phyloP scores from a whole-genome alignment of 1,139 yeast genomes.

The Diutina scorzettiae region DNA sequence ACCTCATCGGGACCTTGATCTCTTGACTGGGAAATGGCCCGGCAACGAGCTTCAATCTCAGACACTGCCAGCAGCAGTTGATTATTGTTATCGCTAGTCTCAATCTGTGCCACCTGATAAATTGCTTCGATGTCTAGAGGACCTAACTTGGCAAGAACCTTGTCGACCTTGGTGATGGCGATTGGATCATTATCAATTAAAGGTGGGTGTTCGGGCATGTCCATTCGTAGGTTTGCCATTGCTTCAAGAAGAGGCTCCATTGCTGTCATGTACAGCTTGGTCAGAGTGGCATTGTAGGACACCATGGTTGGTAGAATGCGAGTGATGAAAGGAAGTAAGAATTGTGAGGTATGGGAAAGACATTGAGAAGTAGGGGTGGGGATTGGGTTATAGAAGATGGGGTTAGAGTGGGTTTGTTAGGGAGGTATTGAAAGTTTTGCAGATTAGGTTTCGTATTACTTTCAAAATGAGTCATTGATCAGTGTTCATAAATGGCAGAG shows the following conservation, averaged over 20 bases:
- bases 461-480: too few relatives aligned
- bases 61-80: too few relatives aligned
- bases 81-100: too few relatives aligned
- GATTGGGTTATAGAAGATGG: too few relatives aligned
- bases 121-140: constrained; percentile 16
- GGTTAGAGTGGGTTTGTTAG: too few relatives aligned
- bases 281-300: constrained; percentile 22
- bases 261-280: constrained; percentile 68
- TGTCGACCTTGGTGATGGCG: constrained; percentile 18
- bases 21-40: constrained; percentile 11
- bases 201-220: constrained; percentile 18
- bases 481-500: too few relatives aligned
- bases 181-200: constrained; percentile 22
- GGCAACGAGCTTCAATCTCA: constrained; percentile 6
- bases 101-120: too few relatives aligned
- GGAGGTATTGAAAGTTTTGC: too few relatives aligned
- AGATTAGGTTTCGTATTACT: too few relatives aligned
- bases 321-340: neutral
- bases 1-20: constrained; percentile 1
- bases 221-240: constrained; percentile 18
- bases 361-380: too few relatives aligned
- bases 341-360: neutral
- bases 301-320: neutral
- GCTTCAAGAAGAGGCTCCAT: constrained; percentile 54
- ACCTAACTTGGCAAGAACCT: constrained; percentile 18